Evolutionary conservation across 1,139 yeast species (phyloP).

Genomic region (Nematodospora anomalae): DNA sequence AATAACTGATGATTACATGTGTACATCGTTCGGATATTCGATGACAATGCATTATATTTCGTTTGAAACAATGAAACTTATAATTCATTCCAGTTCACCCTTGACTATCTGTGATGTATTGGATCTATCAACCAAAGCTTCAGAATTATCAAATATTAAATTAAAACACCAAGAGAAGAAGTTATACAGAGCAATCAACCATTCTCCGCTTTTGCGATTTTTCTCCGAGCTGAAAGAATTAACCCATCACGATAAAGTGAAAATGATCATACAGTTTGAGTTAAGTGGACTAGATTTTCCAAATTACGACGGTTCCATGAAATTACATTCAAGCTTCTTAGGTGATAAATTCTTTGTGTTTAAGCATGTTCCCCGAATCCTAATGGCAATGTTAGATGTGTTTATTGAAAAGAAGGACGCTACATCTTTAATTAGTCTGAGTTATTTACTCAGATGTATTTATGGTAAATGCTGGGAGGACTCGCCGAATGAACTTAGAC

Average conservation of each 20-base stretch:
- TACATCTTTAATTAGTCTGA: constrained; percentile 32
- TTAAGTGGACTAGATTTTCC: constrained; percentile 50
- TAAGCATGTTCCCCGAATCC: constrained; percentile 38
- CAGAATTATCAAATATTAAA: constrained; percentile 39
- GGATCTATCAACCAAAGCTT: constrained; percentile 27
- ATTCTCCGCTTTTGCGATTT: constrained; percentile 33
- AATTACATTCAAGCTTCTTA: constrained; percentile 34
- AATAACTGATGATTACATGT: constrained; percentile 20
- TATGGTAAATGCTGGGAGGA: constrained; percentile 51
- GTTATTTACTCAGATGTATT: constrained; percentile 37
- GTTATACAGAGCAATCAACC: constrained; percentile 40
- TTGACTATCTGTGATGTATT: constrained; percentile 24
- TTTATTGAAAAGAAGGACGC: constrained; percentile 40
- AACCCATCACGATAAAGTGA: constrained; percentile 29
- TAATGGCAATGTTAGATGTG: constrained; percentile 45
- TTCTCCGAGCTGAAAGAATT: constrained; percentile 25
- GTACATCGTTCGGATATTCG: constrained; percentile 43
- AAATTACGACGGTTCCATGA: constrained; percentile 34
- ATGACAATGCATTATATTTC: constrained; percentile 48
- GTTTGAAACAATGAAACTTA: constrained; percentile 39
- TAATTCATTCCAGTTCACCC: constrained; percentile 19
- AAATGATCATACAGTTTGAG: constrained; percentile 44
- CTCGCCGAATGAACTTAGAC: constrained; percentile 40
- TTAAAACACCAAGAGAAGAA: constrained; percentile 45
- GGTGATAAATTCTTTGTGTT: constrained; percentile 43